phyloP scores from a whole-genome alignment of 2,329 filamentous ascomycete species.

The Xylariaceae sp. region DNA sequence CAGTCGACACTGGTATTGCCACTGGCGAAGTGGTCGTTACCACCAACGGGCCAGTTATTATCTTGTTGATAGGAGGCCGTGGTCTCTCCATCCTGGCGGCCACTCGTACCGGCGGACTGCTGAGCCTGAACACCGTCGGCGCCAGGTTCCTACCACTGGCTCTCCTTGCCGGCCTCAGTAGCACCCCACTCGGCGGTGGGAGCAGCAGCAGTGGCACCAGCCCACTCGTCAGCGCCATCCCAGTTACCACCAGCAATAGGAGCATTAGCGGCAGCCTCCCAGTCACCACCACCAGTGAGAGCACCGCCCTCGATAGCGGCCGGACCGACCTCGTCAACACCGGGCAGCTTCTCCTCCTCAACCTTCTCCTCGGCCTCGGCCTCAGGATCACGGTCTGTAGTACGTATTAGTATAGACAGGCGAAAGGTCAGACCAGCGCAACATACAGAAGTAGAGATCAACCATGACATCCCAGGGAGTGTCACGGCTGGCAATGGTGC shows the following conservation, averaged over 20 bases:
- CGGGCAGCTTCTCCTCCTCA: slow-evolving; percentile 86
- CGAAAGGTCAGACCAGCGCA: neutral
- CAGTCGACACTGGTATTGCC: slow-evolving; percentile 12
- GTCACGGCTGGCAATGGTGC: slow-evolving; percentile 93
- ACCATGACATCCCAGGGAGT: slow-evolving; percentile 99
- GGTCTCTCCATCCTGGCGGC: neutral
- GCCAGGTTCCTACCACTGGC: slow-evolving; percentile 28
- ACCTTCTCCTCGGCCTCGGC: slow-evolving; percentile 98
- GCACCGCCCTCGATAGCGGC: slow-evolving; percentile 70
- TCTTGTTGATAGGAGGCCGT: neutral
- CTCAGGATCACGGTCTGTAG: slow-evolving; percentile 88
- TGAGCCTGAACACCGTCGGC: neutral
- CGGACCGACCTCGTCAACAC: slow-evolving; percentile 78
- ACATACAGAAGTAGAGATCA: slow-evolving; percentile 96
- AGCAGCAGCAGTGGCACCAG: slow-evolving; percentile 53
- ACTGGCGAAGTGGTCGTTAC: neutral
- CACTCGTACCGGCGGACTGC: neutral
- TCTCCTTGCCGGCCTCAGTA: slow-evolving; percentile 43
- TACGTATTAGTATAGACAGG: slow-evolving; percentile 14
- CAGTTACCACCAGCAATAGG: slow-evolving; percentile 49
- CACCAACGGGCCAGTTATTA: slow-evolving; percentile 16
- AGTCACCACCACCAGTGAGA: slow-evolving; percentile 67
- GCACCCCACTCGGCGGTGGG: slow-evolving; percentile 70
- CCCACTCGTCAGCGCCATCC: slow-evolving; percentile 60
- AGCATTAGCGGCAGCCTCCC: slow-evolving; percentile 77